phyloP scores from a whole-genome alignment of 768 basidiomycete genomes.

The Chalciporus pseudorubinellus region DNA sequence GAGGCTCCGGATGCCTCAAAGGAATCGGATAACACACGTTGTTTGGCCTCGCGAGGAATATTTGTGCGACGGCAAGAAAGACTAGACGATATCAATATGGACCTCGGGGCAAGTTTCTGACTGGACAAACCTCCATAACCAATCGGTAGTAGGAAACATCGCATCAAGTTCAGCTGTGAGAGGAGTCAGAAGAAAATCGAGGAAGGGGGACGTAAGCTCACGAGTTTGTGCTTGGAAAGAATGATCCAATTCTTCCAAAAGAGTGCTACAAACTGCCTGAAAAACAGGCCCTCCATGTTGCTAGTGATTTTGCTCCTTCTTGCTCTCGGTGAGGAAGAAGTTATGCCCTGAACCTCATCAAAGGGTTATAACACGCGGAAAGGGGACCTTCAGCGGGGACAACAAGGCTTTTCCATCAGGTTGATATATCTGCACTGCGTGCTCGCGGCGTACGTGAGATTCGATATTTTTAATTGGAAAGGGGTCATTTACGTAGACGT shows the following conservation, averaged over 20 bases:
- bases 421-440: not conserved
- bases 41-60: slow-evolving; percentile 54
- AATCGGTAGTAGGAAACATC: slow-evolving; percentile 63
- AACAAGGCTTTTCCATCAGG: not conserved
- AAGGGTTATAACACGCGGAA: slow-evolving; percentile 50
- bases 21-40: slow-evolving; percentile 44
- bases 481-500: not conserved
- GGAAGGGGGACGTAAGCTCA: slow-evolving; percentile 32
- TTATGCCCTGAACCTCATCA: not conserved
- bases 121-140: slow-evolving; percentile 47
- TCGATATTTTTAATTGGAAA: not conserved
- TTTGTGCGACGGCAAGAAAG: slow-evolving; percentile 63
- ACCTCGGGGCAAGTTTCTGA: too few relatives aligned
- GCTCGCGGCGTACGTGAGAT: not conserved
- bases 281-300: slow-evolving; percentile 42
- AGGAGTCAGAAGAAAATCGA: not conserved
- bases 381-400: slow-evolving; percentile 12
- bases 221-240: slow-evolving; percentile 61
- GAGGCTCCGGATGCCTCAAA: not conserved
- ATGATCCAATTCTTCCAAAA: slow-evolving; percentile 77
- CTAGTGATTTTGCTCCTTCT: not conserved
- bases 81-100: slow-evolving; percentile 22
- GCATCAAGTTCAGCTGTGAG: slow-evolving; percentile 52
- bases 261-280: slow-evolving; percentile 58
- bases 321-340: not conserved